These are phyloP conservation scores for Naganishia albida DNA, from an alignment of 1,284 basidiomycete genomes.

Conservation along the genomic window DNA sequence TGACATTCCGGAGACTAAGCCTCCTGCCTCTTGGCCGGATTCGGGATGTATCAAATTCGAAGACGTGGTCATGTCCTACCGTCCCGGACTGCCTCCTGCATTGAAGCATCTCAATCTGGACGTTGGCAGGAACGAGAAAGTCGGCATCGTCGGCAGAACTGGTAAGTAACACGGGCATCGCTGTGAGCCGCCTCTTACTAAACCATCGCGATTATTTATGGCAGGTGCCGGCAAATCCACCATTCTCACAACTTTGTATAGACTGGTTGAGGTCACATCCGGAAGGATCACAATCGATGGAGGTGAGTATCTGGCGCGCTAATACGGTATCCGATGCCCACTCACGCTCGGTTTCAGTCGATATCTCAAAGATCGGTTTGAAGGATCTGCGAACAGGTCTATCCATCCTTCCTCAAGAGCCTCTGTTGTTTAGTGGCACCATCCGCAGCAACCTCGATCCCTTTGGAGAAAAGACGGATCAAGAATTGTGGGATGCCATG, in stretches of 20 bases:
- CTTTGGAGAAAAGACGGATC: constrained; percentile 71
- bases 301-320: constrained; percentile 4
- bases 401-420: constrained; percentile 83
- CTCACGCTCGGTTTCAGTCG: constrained; percentile 41
- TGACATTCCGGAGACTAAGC: constrained; percentile 62
- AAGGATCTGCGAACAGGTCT: constrained; percentile 56
- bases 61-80: constrained; percentile 56
- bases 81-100: constrained; percentile 57
- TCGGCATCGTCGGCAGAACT: constrained; percentile 58
- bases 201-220: constrained; percentile 23
- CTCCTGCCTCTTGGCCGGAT: constrained; percentile 66
- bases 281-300: constrained; percentile 55
- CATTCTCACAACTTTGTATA: constrained; percentile 61
- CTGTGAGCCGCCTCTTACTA: background rate
- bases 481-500: constrained; percentile 76
- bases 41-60: constrained; percentile 53
- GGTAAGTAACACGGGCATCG: constrained; percentile 23
- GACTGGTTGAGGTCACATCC: constrained; percentile 53
- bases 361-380: constrained; percentile 58
- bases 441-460: constrained; percentile 68
- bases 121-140: constrained; percentile 58
- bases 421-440: constrained; percentile 62
- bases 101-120: constrained; percentile 63
- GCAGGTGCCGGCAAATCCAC: constrained; percentile 62
- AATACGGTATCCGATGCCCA: too few species aligned